These are phyloP conservation scores for Chloris gayana DNA, from an alignment of 176 grass and related monocot genomes.

Conservation along the genomic window DNA sequence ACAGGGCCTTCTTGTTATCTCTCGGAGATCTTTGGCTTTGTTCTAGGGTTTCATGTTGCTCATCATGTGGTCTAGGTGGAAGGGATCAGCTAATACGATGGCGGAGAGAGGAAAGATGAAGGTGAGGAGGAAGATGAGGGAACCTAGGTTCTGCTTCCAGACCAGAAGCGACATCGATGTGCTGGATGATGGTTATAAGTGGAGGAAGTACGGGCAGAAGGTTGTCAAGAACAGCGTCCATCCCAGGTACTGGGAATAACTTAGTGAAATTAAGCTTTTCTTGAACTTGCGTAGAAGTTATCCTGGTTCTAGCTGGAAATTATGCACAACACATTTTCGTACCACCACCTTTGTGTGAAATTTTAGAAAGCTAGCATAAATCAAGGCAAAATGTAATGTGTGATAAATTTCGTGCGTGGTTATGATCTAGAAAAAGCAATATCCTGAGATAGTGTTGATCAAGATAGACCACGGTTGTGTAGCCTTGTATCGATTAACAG, in stretches of 20 bases:
- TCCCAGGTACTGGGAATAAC: conserved; percentile 62
- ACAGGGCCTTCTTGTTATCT: neutral
- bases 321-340: neutral
- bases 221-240: conserved; percentile 98
- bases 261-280: neutral
- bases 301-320: neutral
- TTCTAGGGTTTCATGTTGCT: conserved; percentile 39
- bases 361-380: neutral
- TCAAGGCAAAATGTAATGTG: neutral
- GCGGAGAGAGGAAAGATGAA: conserved; percentile 86
- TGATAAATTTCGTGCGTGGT: conserved; percentile 4
- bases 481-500: neutral
- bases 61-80: conserved; percentile 61
- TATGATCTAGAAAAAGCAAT: neutral
- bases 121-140: conserved; percentile 93
- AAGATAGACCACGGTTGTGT: neutral
- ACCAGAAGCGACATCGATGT: conserved; percentile 95
- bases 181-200: conserved; percentile 95
- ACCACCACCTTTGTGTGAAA: neutral
- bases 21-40: neutral
- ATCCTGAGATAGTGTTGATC: neutral
- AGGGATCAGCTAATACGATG: conserved; percentile 47
- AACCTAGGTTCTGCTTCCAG: conserved; percentile 98
- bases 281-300: neutral
- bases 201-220: conserved; percentile 99